phyloP scores from a whole-genome alignment of 2,329 filamentous ascomycete species.

The Diaporthe capsici region DNA sequence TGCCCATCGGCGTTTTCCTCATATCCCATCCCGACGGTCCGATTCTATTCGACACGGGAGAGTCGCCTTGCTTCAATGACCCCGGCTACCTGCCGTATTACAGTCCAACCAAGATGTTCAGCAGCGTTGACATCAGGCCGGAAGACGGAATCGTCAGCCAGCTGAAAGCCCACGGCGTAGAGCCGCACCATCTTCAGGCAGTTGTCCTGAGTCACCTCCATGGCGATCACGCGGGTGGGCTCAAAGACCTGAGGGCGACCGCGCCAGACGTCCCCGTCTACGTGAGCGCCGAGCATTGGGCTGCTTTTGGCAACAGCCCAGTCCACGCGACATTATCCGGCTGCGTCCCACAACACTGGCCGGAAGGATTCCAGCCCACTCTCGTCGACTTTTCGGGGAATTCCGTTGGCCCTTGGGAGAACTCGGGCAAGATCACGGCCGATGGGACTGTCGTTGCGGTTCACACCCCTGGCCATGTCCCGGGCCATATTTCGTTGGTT shows the following conservation, averaged over 20 bases:
- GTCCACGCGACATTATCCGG: constrained; percentile 49
- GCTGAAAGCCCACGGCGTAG: constrained; percentile 41
- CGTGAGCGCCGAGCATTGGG: constrained; percentile 50
- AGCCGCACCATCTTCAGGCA: constrained; percentile 46
- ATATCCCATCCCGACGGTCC: constrained; percentile 44
- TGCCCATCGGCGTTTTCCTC: constrained; percentile 46
- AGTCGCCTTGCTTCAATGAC: constrained; percentile 44
- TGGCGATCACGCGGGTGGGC: constrained; percentile 48
- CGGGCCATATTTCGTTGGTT: constrained; percentile 50
- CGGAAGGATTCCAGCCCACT: constrained; percentile 48
- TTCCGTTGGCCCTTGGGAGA: background rate
- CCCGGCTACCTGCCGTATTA: constrained; percentile 45
- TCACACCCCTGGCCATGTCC: constrained; percentile 53
- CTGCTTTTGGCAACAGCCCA: constrained; percentile 48
- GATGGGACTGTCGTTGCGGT: constrained; percentile 50
- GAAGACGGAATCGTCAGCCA: constrained; percentile 44
- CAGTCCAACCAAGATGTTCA: constrained; percentile 39
- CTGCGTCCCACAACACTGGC: constrained; percentile 50
- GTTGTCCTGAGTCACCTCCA: constrained; percentile 50
- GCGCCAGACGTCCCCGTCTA: constrained; percentile 48
- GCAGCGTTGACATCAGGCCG: constrained; percentile 37
- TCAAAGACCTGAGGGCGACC: constrained; percentile 47
- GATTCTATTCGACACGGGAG: constrained; percentile 46
- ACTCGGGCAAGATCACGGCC: constrained; percentile 45
- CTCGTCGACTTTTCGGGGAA: constrained; percentile 46